A percentile compares a stretch with the other conserved stretches of the same genome.
phyloP scores from a whole-genome alignment of 148 eudicot species.

The Diospyros kaki region DNA sequence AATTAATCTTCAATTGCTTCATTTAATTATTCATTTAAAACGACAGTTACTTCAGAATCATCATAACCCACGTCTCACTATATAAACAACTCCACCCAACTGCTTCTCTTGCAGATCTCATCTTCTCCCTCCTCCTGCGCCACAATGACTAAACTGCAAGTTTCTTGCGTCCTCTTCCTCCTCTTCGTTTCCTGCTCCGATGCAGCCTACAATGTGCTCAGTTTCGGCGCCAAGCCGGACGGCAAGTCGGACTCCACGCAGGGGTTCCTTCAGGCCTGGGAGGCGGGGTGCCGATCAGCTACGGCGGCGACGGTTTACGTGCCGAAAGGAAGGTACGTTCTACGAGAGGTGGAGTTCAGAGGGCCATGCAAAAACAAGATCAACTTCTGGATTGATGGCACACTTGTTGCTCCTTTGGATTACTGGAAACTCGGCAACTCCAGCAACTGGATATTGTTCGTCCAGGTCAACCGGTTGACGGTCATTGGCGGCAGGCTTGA shows the following conservation, averaged over 20 bases:
- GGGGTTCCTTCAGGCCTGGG: constrained; percentile 48
- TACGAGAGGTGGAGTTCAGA: constrained; percentile 16
- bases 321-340: constrained; percentile 32
- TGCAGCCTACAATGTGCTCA: constrained; percentile 25
- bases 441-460: constrained; percentile 28
- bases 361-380: constrained; percentile 31
- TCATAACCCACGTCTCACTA: too few relatives aligned
- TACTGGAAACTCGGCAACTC: constrained; percentile 19
- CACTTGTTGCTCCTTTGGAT: constrained; percentile 33
- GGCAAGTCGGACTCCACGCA: constrained; percentile 43
- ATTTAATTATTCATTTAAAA: too few relatives aligned
- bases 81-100: too few relatives aligned
- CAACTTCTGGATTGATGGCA: constrained; percentile 35
- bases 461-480: constrained; percentile 26
- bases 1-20: too few relatives aligned
- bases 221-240: constrained; percentile 41
- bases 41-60: too few relatives aligned
- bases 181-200: background rate
- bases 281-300: constrained; percentile 23
- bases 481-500: constrained; percentile 37
- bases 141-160: too few relatives aligned
- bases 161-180: constrained; percentile 1
- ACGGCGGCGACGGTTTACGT: constrained; percentile 20
- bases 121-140: too few relatives aligned
- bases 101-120: too few relatives aligned